A percentile compares a stretch with the other conserved stretches of the same genome.
Conservation (phyloP, 2,329 filamentous ascomycete genomes). For the Fusarium gaditjirri region DNA sequence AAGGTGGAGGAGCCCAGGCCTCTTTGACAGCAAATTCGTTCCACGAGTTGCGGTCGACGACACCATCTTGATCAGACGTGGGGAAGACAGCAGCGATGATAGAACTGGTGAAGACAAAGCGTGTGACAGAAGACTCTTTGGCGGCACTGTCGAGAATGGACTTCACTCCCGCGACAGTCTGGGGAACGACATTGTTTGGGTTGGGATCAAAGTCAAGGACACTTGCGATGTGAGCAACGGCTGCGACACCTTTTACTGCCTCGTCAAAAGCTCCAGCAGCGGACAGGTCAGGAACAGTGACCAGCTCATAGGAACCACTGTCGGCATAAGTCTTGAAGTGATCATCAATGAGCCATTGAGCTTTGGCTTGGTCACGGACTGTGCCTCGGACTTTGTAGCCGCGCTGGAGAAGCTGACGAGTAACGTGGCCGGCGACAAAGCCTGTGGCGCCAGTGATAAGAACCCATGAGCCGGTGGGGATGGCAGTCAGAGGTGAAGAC, state of each 20-base stretch:
- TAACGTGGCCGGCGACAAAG: slow-evolving; percentile 56
- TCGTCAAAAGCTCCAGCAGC: slow-evolving; percentile 51
- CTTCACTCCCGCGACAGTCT: slow-evolving; percentile 49
- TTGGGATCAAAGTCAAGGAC: slow-evolving; percentile 52
- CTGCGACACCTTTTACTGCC: slow-evolving; percentile 48
- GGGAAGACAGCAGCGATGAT: slow-evolving; percentile 25
- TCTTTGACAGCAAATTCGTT: slow-evolving; percentile 31
- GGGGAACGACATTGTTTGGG: slow-evolving; percentile 55
- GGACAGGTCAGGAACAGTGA: slow-evolving; percentile 52
- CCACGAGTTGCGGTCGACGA: not conserved
- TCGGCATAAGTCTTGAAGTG: slow-evolving; percentile 46
- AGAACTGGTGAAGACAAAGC: slow-evolving; percentile 45
- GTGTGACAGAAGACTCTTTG: slow-evolving; percentile 53
- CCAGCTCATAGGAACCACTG: slow-evolving; percentile 49
- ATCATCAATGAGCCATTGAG: slow-evolving; percentile 50
- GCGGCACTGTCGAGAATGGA: slow-evolving; percentile 55
- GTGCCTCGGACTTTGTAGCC: slow-evolving; percentile 60
- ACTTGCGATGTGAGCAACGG: slow-evolving; percentile 58
- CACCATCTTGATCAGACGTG: fast-evolving
- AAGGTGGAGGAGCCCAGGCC: slow-evolving; percentile 47
- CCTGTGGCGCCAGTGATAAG: slow-evolving; percentile 60
- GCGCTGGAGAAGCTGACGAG: slow-evolving; percentile 52
- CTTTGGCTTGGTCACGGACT: slow-evolving; percentile 48
- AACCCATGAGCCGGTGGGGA: slow-evolving; percentile 48
- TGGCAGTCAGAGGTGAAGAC: not conserved